Evolutionary conservation across 1,284 basidiomycete species (phyloP).

Genomic region (Cutaneotrichosporon cutaneum): DNA sequence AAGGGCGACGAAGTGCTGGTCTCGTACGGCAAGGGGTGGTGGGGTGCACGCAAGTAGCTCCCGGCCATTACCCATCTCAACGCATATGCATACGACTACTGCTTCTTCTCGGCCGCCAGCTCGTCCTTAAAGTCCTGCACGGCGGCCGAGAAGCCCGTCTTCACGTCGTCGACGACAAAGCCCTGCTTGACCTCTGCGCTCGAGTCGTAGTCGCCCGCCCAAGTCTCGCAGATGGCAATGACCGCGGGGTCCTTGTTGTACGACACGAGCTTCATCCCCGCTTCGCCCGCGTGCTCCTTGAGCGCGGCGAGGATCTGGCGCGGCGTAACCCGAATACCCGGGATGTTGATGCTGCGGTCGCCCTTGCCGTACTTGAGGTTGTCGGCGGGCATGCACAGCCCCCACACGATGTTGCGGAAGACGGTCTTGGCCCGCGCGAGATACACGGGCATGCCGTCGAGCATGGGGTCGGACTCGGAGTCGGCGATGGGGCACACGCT

Average conservation of each 20-base stretch:
- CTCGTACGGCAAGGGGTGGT: conserved; percentile 91
- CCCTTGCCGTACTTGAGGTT: conserved; percentile 37
- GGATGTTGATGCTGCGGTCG: conserved; percentile 50
- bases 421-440: conserved; percentile 59
- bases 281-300: conserved; percentile 43
- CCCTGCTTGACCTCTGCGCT: conserved; percentile 39
- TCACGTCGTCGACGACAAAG: conserved; percentile 47
- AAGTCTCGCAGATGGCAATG: conserved; percentile 50
- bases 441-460: conserved; percentile 59
- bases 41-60: conserved; percentile 56
- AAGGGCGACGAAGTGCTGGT: conserved; percentile 85
- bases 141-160: conserved; percentile 48
- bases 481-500: conserved; percentile 59
- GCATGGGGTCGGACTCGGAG: conserved; percentile 38
- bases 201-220: conserved; percentile 52
- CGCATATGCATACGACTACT: conserved; percentile 4
- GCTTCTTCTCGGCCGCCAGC: conserved; percentile 22
- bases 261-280: conserved; percentile 43
- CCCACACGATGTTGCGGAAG: conserved; percentile 52
- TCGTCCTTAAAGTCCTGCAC: conserved; percentile 51
- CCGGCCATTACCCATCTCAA: background rate
- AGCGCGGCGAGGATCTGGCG: conserved; percentile 52
- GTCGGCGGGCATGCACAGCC: conserved; percentile 46
- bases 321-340: conserved; percentile 52
- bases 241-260: conserved; percentile 50